These are phyloP conservation scores for Macrophomina pseudophaseolina DNA, from an alignment of 2,329 filamentous ascomycete species.

Conservation along the genomic window DNA sequence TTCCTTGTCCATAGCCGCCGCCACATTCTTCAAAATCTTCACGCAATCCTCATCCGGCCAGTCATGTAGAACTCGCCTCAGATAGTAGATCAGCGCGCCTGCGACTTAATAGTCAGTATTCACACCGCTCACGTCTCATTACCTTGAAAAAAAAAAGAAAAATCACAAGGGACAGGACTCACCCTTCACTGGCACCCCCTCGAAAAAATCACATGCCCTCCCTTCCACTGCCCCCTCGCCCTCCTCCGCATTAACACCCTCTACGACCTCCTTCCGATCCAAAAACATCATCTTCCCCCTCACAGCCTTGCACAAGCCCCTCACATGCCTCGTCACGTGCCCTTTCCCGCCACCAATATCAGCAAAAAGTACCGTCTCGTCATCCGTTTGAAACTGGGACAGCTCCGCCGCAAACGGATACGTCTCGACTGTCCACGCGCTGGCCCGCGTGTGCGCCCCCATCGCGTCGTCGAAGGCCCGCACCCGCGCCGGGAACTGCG, in stretches of 20 bases:
- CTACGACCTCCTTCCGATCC: conserved; percentile 33
- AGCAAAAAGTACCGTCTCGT: conserved; percentile 27
- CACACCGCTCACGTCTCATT: too few species aligned
- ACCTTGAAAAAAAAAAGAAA: too few species aligned
- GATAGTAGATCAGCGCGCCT: not conserved
- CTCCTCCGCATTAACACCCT: conserved; percentile 27
- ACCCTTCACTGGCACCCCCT: conserved; percentile 36
- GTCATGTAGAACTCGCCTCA: not conserved
- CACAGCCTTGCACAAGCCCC: conserved; percentile 5
- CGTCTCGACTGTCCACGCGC: conserved; percentile 27
- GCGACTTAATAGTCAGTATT: not conserved
- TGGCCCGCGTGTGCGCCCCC: conserved; percentile 22
- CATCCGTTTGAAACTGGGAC: conserved; percentile 4
- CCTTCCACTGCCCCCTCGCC: conserved; percentile 29
- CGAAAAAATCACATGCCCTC: conserved; percentile 40
- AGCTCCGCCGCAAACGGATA: conserved; percentile 17
- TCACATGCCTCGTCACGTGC: conserved; percentile 27
- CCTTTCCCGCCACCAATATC: conserved; percentile 30
- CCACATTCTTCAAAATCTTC: not conserved
- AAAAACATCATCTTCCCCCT: conserved; percentile 33
- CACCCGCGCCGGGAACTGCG: conserved; percentile 11
- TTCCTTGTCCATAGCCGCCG: not conserved
- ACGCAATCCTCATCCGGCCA: not conserved
- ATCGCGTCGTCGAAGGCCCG: conserved; percentile 29
- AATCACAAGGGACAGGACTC: not conserved